Percentiles rank a stretch among this genome's conserved stretches.
These are phyloP conservation scores for Septoria linicola DNA, from an alignment of 2,329 filamentous ascomycete species.

Conservation along the genomic window DNA sequence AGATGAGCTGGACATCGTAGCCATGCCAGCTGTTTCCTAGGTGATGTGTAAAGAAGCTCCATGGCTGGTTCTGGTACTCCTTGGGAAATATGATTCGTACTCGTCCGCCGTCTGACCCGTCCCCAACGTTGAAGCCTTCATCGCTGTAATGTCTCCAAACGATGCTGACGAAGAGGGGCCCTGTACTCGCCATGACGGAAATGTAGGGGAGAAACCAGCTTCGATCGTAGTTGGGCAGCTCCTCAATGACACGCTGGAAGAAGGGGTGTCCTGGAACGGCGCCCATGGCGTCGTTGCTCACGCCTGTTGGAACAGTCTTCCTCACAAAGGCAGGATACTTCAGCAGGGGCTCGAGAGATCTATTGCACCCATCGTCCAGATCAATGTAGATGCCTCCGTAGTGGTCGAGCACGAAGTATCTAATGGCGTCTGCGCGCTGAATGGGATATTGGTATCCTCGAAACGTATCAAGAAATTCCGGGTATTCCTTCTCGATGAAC, in stretches of 20 bases:
- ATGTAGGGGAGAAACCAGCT: slow-evolving; percentile 71
- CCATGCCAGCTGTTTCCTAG: slow-evolving; percentile 66
- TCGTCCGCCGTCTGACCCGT: slow-evolving; percentile 47
- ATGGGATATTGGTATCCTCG: slow-evolving; percentile 73
- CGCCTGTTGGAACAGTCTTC: slow-evolving; percentile 71
- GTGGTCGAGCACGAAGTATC: slow-evolving; percentile 75
- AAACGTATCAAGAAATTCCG: slow-evolving; percentile 69
- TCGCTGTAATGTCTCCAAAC: slow-evolving; percentile 73
- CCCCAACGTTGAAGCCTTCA: slow-evolving; percentile 45
- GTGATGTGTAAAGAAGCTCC: slow-evolving; percentile 71
- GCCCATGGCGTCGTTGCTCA: slow-evolving; percentile 80
- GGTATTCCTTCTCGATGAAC: slow-evolving; percentile 71
- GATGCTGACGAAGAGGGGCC: slow-evolving; percentile 72
- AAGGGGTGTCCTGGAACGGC: slow-evolving; percentile 70
- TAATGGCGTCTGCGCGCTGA: slow-evolving; percentile 71
- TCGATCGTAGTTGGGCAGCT: slow-evolving; percentile 65
- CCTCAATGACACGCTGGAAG: slow-evolving; percentile 67
- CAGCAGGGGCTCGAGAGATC: slow-evolving; percentile 63
- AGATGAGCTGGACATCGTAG: slow-evolving; percentile 62
- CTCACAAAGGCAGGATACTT: slow-evolving; percentile 69
- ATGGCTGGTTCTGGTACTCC: slow-evolving; percentile 66
- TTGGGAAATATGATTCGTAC: slow-evolving; percentile 68
- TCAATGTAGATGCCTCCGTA: slow-evolving; percentile 82
- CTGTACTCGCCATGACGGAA: slow-evolving; percentile 76
- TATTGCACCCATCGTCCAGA: slow-evolving; percentile 69